Percentiles rank a stretch among this genome's conserved stretches.
Conservation (phyloP, 306 rosid species). For the Begonia loranthoides region DNA sequence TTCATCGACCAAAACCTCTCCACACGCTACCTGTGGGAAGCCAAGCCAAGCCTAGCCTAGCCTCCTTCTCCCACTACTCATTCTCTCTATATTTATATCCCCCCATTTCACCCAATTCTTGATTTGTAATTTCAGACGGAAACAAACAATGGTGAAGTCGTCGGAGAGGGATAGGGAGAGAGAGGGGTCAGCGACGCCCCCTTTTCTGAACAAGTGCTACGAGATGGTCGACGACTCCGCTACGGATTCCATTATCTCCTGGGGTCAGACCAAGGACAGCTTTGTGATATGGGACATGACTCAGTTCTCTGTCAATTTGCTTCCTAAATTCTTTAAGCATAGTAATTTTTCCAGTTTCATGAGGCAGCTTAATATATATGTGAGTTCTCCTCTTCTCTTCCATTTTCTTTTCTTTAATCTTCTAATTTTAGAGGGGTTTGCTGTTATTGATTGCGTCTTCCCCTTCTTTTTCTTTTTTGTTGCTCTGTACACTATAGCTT, state of each 20-base stretch:
- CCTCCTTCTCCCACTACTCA: too few species aligned
- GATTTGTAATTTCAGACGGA: too few species aligned
- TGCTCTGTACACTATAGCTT: too few species aligned
- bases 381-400: conserved; percentile 7
- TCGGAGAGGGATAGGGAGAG: conserved; percentile 23
- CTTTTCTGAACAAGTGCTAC: conserved; percentile 62
- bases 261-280: conserved; percentile 27
- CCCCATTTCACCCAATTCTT: not conserved
- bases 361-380: conserved; percentile 85
- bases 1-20: too few species aligned
- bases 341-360: conserved; percentile 80
- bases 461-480: too few species aligned
- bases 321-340: conserved; percentile 68
- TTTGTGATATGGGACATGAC: conserved; percentile 49
- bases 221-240: conserved; percentile 56
- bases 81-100: too few species aligned
- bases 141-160: conserved; percentile 42
- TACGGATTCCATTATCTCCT: conserved; percentile 43
- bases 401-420: not conserved
- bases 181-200: conserved; percentile 38
- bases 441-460: too few species aligned
- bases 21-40: too few species aligned
- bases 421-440: too few species aligned
- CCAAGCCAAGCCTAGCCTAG: too few species aligned
- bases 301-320: conserved; percentile 46